Percentiles rank a stretch among this genome's conserved stretches.
Evolutionary conservation across 306 rosid species (phyloP).

Genomic region (Adenanthera pavonina): DNA sequence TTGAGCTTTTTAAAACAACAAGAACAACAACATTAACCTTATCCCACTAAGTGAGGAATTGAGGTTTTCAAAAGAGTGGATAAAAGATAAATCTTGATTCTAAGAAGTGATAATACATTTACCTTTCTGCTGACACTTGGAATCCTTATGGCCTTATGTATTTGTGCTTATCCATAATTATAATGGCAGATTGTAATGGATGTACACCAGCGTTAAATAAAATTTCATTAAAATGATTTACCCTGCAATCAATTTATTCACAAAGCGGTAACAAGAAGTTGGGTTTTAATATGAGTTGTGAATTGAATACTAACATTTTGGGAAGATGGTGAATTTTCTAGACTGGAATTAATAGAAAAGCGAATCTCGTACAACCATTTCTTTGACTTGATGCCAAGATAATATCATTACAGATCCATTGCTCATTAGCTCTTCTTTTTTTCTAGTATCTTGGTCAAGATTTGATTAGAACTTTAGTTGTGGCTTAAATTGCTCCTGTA

Average conservation of each 20-base stretch:
- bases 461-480: slow-evolving; percentile 13
- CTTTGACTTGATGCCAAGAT: slow-evolving; percentile 9
- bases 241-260: slow-evolving; percentile 79
- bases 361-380: slow-evolving; percentile 12
- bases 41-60: neutral
- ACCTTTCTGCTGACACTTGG: slow-evolving; percentile 28
- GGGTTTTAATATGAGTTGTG: slow-evolving; percentile 90
- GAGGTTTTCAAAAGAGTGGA: slow-evolving; percentile 4
- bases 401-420: slow-evolving; percentile 2
- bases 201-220: slow-evolving; percentile 81
- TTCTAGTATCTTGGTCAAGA: neutral
- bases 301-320: slow-evolving; percentile 69
- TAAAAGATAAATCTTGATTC: slow-evolving; percentile 11
- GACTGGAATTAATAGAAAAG: slow-evolving; percentile 3
- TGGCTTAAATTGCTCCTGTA: slow-evolving; percentile 9
- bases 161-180: slow-evolving; percentile 1
- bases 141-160: slow-evolving; percentile 30
- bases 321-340: slow-evolving; percentile 52
- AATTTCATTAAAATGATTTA: slow-evolving; percentile 79
- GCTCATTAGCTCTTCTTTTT: too few species aligned
- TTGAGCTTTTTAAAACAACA: slow-evolving; percentile 8
- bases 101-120: neutral
- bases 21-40: too few species aligned
- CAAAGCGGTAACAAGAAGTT: slow-evolving; percentile 82
- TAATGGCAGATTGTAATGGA: slow-evolving; percentile 86